These are phyloP conservation scores for Fusarium kyushuense DNA, from an alignment of 2,329 filamentous ascomycete species.

Conservation along the genomic window DNA sequence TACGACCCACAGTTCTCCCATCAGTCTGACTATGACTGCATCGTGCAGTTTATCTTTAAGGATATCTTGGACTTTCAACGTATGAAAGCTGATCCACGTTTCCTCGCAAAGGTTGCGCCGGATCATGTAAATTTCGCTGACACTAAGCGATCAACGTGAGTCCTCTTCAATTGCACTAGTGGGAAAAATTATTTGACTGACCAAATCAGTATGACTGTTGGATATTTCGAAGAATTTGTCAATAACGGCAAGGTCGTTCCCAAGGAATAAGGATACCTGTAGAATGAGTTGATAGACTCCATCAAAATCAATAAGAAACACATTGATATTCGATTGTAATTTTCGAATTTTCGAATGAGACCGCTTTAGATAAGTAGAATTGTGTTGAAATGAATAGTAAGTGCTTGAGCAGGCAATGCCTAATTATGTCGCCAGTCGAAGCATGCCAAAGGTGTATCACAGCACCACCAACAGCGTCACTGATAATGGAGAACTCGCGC, in stretches of 20 bases:
- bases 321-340: not conserved
- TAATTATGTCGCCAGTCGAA: not conserved
- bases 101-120: not conserved
- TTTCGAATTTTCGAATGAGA: not conserved
- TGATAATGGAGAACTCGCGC: not conserved
- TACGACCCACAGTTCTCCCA: slow-evolving; percentile 12
- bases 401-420: not conserved
- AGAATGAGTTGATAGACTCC: not conserved
- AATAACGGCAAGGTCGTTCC: slow-evolving; percentile 1
- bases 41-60: slow-evolving; percentile 12
- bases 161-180: not conserved
- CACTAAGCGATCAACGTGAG: slow-evolving; percentile 11
- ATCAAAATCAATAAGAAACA: not conserved
- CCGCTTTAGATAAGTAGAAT: not conserved
- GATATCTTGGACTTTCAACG: slow-evolving; percentile 4
- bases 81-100: slow-evolving; percentile 2
- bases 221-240: slow-evolving; percentile 11
- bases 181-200: not conserved
- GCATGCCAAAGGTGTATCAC: not conserved
- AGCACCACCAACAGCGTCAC: not conserved
- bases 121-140: slow-evolving; percentile 23
- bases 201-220: slow-evolving; percentile 3
- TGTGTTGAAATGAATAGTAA: not conserved
- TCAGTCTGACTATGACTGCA: slow-evolving; percentile 11
- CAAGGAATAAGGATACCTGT: not conserved